A percentile compares a stretch with the other conserved stretches of the same genome.
phyloP scores from a whole-genome alignment of 345 rosid genomes.

The Mallotus nudiflorus region DNA sequence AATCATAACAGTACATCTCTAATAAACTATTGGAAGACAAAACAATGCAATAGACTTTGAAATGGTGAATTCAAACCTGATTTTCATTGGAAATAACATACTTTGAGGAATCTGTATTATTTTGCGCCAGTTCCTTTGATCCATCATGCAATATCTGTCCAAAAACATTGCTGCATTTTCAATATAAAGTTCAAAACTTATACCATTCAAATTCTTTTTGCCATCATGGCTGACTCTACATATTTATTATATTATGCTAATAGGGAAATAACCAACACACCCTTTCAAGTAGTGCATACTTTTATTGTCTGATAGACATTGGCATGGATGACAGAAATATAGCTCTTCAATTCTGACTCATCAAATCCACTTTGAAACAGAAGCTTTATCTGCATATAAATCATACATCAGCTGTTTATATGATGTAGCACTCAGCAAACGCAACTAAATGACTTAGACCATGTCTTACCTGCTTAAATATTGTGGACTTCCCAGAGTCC shows the following conservation, averaged over 20 bases:
- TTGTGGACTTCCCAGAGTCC: slow-evolving; percentile 98
- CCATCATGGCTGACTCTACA: slow-evolving; percentile 26
- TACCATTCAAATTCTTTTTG: slow-evolving; percentile 2
- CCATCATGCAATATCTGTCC: slow-evolving; percentile 86
- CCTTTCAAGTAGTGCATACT: slow-evolving; percentile 80
- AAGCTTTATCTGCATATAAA: slow-evolving; percentile 74
- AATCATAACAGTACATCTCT: not conserved
- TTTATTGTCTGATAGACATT: slow-evolving; percentile 97
- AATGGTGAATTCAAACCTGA: slow-evolving; percentile 52
- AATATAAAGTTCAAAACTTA: slow-evolving; percentile 3
- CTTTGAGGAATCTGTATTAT: slow-evolving; percentile 62
- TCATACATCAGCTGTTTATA: slow-evolving; percentile 10
- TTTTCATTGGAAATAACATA: slow-evolving; percentile 62
- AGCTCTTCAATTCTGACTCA: slow-evolving; percentile 83
- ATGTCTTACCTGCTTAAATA: slow-evolving; percentile 87
- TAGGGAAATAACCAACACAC: slow-evolving; percentile 77
- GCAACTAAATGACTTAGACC: slow-evolving; percentile 1
- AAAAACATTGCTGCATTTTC: slow-evolving; percentile 28
- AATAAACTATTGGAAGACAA: not conserved
- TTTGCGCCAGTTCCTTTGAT: slow-evolving; percentile 88
- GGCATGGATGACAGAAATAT: slow-evolving; percentile 91
- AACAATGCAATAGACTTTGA: not conserved
- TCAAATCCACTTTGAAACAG: slow-evolving; percentile 97
- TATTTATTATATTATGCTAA: slow-evolving; percentile 30
- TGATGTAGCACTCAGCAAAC: not conserved